Evolutionary conservation across 129 eudicot species (phyloP), one percentile per base, ranked within the genome.

Genomic region (Centrapalus pauciflorus): DNA sequence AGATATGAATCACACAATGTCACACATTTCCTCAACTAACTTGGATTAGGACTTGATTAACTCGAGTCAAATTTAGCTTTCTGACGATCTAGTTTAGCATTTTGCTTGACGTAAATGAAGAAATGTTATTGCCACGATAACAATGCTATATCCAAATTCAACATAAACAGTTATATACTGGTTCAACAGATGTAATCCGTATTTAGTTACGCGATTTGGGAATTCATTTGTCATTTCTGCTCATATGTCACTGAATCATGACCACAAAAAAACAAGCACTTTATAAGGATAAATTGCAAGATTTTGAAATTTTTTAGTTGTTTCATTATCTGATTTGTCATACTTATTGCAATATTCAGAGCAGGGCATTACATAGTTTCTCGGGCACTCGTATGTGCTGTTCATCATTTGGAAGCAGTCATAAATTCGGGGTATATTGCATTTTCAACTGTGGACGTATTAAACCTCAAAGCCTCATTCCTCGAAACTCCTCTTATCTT

Each of bases 311-410:
- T 32, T 7, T 29, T 19, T 40, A 7, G 17, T 34, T 16, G 20
- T 57, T 64, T 23, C 8, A 48, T 57, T 48, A 4, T 19, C 16
- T 38, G 2, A 38, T 50, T 10, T 45, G 11, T 71, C 45, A 32
- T 73, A 55, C 41, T 16, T 58, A 24, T 46, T 69, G 52, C 72
- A 67, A 80, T 74, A 6, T 75, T 83, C 88, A 90, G 95, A 82
- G 67, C 73, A 79, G 76, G 82, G 71, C 81, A 64, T 63, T 90
- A 19, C 83, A 71, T 69, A 76, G 70, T 57, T 77, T 72, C 45
- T 49, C 80, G 43, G 71, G 74, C 37, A 55, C 73, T 13, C 55
- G 74, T 69, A 27, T 82, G 19, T 62, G 52, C 11, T 73, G 61
- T 60, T 72, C 86, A 8, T 33, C 75, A 21, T 32, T 73, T 62